Evolutionary conservation across 768 basidiomycete species (phyloP).

Genomic region (Termitomyces sp.): DNA sequence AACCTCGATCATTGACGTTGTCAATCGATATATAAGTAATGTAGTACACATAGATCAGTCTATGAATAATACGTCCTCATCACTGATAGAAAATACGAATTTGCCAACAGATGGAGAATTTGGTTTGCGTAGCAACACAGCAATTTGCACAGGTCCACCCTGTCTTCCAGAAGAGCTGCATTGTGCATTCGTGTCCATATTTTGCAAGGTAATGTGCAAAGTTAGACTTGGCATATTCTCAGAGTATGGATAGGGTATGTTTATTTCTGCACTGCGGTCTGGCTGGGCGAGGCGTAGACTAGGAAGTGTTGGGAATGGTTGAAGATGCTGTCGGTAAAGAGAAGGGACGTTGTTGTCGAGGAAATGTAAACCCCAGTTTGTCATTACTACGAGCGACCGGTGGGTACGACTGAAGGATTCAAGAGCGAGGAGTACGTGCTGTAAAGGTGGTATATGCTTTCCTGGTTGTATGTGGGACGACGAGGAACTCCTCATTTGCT

Average conservation of each 20-base stretch:
- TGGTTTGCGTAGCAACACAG: slow-evolving; percentile 7
- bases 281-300: background rate
- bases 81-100: slow-evolving; percentile 12
- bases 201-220: slow-evolving; percentile 19
- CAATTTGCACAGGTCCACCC: background rate
- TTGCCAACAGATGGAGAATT: slow-evolving; percentile 2
- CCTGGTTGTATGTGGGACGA: slow-evolving; percentile 7
- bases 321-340: slow-evolving; percentile 53
- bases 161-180: background rate
- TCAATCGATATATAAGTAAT: background rate
- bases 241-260: background rate
- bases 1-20: background rate
- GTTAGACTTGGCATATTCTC: slow-evolving; percentile 13
- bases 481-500: slow-evolving; percentile 41
- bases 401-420: slow-evolving; percentile 47
- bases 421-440: slow-evolving; percentile 48
- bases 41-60: background rate
- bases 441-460: slow-evolving; percentile 31
- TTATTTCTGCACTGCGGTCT: background rate
- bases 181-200: background rate
- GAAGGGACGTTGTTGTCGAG: slow-evolving; percentile 3
- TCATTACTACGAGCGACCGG: slow-evolving; percentile 50
- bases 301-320: slow-evolving; percentile 24
- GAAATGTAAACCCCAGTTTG: slow-evolving; percentile 57
- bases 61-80: background rate